phyloP scores from a whole-genome alignment of 1,284 basidiomycete species.

The Sutorius eximius region DNA sequence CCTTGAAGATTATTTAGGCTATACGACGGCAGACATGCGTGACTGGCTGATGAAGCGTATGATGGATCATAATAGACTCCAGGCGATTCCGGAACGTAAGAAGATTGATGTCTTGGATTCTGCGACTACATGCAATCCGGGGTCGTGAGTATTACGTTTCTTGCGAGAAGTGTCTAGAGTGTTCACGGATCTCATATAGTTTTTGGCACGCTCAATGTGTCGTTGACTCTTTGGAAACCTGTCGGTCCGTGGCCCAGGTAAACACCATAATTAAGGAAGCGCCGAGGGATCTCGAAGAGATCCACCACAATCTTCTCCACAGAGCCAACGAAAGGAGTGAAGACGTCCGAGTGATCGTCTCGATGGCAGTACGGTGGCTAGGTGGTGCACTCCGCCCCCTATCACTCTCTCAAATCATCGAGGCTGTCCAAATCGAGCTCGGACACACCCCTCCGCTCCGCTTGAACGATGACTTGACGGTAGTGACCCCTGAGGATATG shows the following conservation, averaged over 20 bases:
- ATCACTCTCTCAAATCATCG: slow-evolving; percentile 31
- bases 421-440: slow-evolving; percentile 33
- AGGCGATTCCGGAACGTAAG: slow-evolving; percentile 24
- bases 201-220: slow-evolving; percentile 33
- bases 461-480: slow-evolving; percentile 29
- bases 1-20: slow-evolving; percentile 25
- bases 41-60: slow-evolving; percentile 31
- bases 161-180: background rate
- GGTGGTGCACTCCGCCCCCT: slow-evolving; percentile 32
- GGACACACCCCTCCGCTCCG: slow-evolving; percentile 19
- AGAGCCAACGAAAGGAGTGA: slow-evolving; percentile 26
- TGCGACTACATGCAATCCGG: slow-evolving; percentile 10
- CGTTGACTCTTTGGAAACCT: slow-evolving; percentile 27
- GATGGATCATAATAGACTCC: slow-evolving; percentile 23
- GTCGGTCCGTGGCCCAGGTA: slow-evolving; percentile 27
- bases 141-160: slow-evolving; percentile 22
- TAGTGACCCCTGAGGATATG: slow-evolving; percentile 29
- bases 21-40: slow-evolving; percentile 23
- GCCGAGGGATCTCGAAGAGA: slow-evolving; percentile 23
- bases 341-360: slow-evolving; percentile 30
- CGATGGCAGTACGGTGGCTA: slow-evolving; percentile 25
- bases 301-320: slow-evolving; percentile 26
- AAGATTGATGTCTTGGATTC: slow-evolving; percentile 26
- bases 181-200: slow-evolving; percentile 11
- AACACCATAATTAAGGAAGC: slow-evolving; percentile 20